A percentile compares a stretch with the other conserved stretches of the same genome.
Conservation (phyloP, 768 basidiomycete species). For the Suillus occidentalis region DNA sequence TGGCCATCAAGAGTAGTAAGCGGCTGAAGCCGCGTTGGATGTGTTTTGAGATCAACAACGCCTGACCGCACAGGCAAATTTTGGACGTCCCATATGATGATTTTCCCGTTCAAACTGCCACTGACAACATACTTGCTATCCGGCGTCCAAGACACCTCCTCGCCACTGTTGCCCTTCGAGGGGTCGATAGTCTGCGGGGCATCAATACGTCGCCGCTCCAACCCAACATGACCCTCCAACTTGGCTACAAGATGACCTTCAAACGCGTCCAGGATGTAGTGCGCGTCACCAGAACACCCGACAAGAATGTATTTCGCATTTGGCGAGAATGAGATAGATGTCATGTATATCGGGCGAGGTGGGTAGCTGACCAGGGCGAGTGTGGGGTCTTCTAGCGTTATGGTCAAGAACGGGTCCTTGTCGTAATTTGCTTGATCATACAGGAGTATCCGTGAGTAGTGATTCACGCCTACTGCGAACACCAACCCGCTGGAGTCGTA, state of each 20-base stretch:
- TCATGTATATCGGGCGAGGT: constrained; percentile 86
- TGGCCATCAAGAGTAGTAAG: constrained; percentile 68
- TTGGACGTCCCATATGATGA: constrained; percentile 87
- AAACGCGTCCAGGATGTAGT: constrained; percentile 92
- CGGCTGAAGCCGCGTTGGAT: constrained; percentile 53
- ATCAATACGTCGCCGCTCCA: constrained; percentile 64
- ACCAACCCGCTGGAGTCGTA: constrained; percentile 83
- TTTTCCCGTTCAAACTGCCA: constrained; percentile 81
- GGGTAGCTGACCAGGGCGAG: constrained; percentile 76
- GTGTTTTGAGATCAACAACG: constrained; percentile 52
- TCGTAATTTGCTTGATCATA: constrained; percentile 88
- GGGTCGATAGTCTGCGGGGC: constrained; percentile 62
- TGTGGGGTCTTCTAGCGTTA: constrained; percentile 80
- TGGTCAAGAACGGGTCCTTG: constrained; percentile 87
- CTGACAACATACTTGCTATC: constrained; percentile 90
- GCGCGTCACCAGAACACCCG: constrained; percentile 89
- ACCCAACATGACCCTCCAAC: constrained; percentile 79
- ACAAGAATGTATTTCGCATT: constrained; percentile 89
- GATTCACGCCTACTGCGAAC: constrained; percentile 85
- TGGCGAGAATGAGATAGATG: constrained; percentile 86
- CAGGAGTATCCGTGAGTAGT: constrained; percentile 77
- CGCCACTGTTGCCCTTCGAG: constrained; percentile 79
- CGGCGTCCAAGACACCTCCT: constrained; percentile 93
- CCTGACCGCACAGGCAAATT: constrained; percentile 54
- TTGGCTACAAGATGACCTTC: constrained; percentile 82